A percentile compares a stretch with the other conserved stretches of the same genome.
phyloP scores from a whole-genome alignment of 345 rosid species.

The Leavenworthia alabamica region DNA sequence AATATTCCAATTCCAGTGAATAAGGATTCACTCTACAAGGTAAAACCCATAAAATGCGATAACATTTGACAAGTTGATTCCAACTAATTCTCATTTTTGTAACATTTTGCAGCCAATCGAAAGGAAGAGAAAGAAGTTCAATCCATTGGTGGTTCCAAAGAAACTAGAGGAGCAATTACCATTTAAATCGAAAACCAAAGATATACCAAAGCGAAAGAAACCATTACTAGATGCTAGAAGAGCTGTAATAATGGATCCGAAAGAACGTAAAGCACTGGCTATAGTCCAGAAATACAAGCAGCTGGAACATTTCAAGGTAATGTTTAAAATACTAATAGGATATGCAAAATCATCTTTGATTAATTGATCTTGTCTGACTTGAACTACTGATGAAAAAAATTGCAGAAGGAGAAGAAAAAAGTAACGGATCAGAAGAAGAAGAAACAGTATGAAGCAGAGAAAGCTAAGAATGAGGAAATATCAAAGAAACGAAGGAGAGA shows the following conservation, averaged over 20 bases:
- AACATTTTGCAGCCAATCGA: constrained; percentile 52
- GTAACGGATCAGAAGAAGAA: constrained; percentile 54
- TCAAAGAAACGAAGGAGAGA: constrained; percentile 70
- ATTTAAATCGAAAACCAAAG: constrained; percentile 75
- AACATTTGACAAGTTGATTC: background rate
- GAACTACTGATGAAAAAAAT: background rate
- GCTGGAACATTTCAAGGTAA: constrained; percentile 57
- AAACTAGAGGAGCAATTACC: constrained; percentile 65
- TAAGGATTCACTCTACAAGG: constrained; percentile 88
- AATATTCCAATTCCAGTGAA: constrained; percentile 65
- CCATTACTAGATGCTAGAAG: constrained; percentile 52
- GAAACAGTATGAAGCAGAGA: constrained; percentile 44
- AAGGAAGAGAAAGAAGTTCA: constrained; percentile 70
- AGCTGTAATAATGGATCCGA: constrained; percentile 76
- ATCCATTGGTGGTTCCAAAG: constrained; percentile 65
- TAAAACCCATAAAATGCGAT: constrained; percentile 14
- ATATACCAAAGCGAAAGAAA: constrained; percentile 41
- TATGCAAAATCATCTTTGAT: background rate
- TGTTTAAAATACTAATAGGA: background rate
- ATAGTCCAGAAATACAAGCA: constrained; percentile 57
- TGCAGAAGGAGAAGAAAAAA: constrained; percentile 63
- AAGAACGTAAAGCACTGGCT: constrained; percentile 47
- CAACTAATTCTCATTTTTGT: constrained; percentile 7
- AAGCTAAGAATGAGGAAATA: constrained; percentile 60
- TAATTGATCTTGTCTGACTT: background rate